phyloP scores from a whole-genome alignment of 2,329 filamentous ascomycete species.

The Chaetothyriales sp. region DNA sequence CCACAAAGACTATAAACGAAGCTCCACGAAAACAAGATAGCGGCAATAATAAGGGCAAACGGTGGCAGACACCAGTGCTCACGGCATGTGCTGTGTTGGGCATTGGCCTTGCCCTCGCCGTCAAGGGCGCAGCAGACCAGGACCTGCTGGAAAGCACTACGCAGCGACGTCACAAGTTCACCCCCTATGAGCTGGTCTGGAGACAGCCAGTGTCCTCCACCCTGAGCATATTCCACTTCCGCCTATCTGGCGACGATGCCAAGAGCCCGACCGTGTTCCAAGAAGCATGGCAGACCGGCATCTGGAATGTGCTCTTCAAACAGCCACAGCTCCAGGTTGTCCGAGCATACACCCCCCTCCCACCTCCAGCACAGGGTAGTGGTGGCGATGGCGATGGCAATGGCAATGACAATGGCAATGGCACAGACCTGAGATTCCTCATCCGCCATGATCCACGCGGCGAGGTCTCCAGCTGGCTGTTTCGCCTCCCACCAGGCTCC shows the following conservation, averaged over 20 bases:
- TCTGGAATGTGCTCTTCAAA: slow-evolving; percentile 85
- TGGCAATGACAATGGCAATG: too few species aligned
- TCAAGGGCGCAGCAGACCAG: slow-evolving; percentile 11
- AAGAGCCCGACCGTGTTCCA: slow-evolving; percentile 26
- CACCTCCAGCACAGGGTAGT: slow-evolving; percentile 37
- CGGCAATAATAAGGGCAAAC: neutral
- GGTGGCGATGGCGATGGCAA: too few species aligned
- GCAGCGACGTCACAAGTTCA: slow-evolving; percentile 21
- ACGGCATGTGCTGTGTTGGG: neutral
- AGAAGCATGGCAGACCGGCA: slow-evolving; percentile 43
- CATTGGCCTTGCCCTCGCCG: neutral
- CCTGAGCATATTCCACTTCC: slow-evolving; percentile 30
- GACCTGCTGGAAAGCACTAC: slow-evolving; percentile 20
- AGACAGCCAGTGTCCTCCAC: slow-evolving; percentile 32
- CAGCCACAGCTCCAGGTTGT: slow-evolving; percentile 90
- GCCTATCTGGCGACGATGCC: slow-evolving; percentile 17
- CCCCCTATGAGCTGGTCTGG: slow-evolving; percentile 27
- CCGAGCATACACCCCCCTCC: slow-evolving; percentile 78
- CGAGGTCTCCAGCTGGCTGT: slow-evolving; percentile 73
- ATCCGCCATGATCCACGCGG: slow-evolving; percentile 65
- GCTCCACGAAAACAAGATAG: neutral
- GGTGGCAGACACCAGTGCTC: neutral
- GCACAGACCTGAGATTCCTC: slow-evolving; percentile 48
- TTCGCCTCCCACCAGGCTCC: slow-evolving; percentile 45
- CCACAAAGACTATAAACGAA: neutral